Base-by-base conservation (phyloP, 192 early-diverging fungal genomes). In the Backusella sp. region DNA sequence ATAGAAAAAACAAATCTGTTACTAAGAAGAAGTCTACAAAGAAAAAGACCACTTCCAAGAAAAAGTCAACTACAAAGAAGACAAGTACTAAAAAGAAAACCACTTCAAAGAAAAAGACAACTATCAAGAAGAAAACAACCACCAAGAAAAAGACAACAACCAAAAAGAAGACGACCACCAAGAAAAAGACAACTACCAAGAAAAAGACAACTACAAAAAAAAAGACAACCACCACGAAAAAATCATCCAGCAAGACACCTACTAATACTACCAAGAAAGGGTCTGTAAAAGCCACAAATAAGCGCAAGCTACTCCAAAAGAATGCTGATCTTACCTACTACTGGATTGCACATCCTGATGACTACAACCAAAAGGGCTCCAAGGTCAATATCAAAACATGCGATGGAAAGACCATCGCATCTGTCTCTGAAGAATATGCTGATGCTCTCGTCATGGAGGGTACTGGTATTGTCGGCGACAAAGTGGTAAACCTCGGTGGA, bases 401-500 rank as follows among this genome's bases (percentile, higher is more conserved):
- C 21, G 49, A 74, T 52, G 77, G 77, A 35, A 73, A 82, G 14
- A 30, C 32, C 41, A 74, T 82, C 34, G 81, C 73, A 26, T 66
- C 53, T 7, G 76, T 82, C 19, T 35, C 66, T 23, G 59, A 75
- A 37, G 46, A 74, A 1, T 82, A 78, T 65, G 81, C 77, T 39
- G 77, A 82, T 49, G 74, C 73, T 28, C 67, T 82, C 32, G 76
- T 76, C 37, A 78, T 82, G 81, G 81, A 82, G 73, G 81, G 81
- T 6, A 78, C 81, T 46, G 81, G 81, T 28, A 42, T 79, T 39
- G 56, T 82, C 4, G 73, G 74, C 1, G 52, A 70, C 67, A 71
- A 79, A 39, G 59, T 82, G 28, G 41, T 82, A 36, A 82, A 82
- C 23, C 81, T 82, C 53, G 81, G 81, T 44, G 71, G 73, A 36